Base-by-base conservation (phyloP, 805 yeast genomes). In the Yamadazyma akitaensis region DNA sequence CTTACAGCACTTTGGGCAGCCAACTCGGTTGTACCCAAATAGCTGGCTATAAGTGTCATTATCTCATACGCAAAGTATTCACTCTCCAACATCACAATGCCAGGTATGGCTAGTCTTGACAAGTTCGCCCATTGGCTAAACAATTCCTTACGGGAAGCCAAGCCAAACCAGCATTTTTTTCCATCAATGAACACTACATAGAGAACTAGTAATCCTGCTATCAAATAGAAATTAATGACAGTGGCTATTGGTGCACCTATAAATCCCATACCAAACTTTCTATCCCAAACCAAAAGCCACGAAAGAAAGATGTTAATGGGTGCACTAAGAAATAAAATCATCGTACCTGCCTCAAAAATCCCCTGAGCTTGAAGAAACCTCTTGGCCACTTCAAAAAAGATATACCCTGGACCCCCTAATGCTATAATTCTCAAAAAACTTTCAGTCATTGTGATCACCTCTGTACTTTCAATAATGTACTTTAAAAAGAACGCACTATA, bases 91-190 rank as follows among this genome's bases (percentile, higher is more conserved):
- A 72, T 72, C 25, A 72, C 60, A 33, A 72, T 69, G 5, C 77
- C 76, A 1, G 77, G 77, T 21, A 72, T 56, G 0, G 76, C 77
- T 48, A 72, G 59, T 35, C 61, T 64, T 12, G 61, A 59, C 18
- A 72, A 52, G 30, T 57, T 58, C 21, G 63, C 57, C 76, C 76
- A 72, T 43, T 64, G 63, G 25, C 49, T 53, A 44, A 70, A 64
- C 21, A 71, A 46, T 43, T 68, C 66, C 2, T 54, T 31, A 0
- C 76, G 53, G 26, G 79, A 70, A 17, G 60, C 61, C 5, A 71
- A 26, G 0, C 92, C 92, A 50, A 69, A 76, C 92, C 92, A 85
- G 56, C 92, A 86, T 54, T 78, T 75, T 25, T 62, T 64, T 1
- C 91, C 92, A 54, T 85, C 88, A 33, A 84, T 62, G 49, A 68